These are phyloP conservation scores for Aschersonia sp. DNA, from an alignment of 2,329 filamentous ascomycete genomes.

Conservation along the genomic window DNA sequence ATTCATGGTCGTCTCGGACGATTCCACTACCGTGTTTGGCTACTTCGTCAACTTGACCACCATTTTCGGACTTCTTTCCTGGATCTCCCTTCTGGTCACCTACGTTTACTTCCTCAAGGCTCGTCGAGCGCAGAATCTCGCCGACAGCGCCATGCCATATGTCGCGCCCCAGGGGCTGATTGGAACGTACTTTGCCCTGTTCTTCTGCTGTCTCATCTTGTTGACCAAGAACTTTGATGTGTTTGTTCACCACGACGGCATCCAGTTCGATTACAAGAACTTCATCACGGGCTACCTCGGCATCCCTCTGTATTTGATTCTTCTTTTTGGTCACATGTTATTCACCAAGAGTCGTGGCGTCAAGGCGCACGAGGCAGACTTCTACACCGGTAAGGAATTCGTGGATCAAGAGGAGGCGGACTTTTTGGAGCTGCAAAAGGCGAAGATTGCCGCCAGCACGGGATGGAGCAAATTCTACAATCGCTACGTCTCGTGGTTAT, in stretches of 20 bases:
- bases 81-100: slow-evolving; percentile 53
- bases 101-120: slow-evolving; percentile 54
- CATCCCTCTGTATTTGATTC: slow-evolving; percentile 57
- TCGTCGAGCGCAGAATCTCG: slow-evolving; percentile 44
- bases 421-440: slow-evolving; percentile 35
- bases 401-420: slow-evolving; percentile 61
- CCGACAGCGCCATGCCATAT: slow-evolving; percentile 43
- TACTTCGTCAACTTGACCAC: slow-evolving; percentile 57
- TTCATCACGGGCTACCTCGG: slow-evolving; percentile 68
- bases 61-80: slow-evolving; percentile 51
- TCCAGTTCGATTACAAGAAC: slow-evolving; percentile 55
- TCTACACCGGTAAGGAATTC: slow-evolving; percentile 58
- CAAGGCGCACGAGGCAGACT: slow-evolving; percentile 45
- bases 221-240: slow-evolving; percentile 73
- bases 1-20: slow-evolving; percentile 48
- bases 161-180: slow-evolving; percentile 55
- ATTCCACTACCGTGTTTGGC: slow-evolving; percentile 40
- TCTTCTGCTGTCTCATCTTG: slow-evolving; percentile 58
- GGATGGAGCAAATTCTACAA: slow-evolving; percentile 21
- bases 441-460: slow-evolving; percentile 11
- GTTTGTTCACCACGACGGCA: slow-evolving; percentile 40
- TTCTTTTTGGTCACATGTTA: slow-evolving; percentile 56
- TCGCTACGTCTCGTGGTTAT: slow-evolving; percentile 22
- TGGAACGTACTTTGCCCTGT: slow-evolving; percentile 54
- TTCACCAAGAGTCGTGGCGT: slow-evolving; percentile 38